A percentile compares a stretch with the other conserved stretches of the same genome.
Evolutionary conservation across 805 yeast species (phyloP).

Genomic region (Barnettozyma siamensis): DNA sequence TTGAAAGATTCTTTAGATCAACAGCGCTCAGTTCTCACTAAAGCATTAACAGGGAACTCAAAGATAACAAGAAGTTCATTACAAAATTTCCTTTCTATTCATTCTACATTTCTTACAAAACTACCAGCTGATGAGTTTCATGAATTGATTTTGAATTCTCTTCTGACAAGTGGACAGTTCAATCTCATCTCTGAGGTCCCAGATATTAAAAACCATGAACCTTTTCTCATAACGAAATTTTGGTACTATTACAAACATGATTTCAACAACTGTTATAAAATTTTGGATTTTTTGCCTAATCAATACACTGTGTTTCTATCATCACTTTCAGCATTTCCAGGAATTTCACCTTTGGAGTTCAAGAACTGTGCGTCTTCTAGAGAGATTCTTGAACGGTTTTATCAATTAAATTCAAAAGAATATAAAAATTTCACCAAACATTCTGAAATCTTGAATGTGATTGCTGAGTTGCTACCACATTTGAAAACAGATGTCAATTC

Average conservation of each 20-base stretch:
- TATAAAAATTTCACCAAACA: constrained; percentile 1
- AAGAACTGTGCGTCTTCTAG: neutral
- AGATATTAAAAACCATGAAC: neutral
- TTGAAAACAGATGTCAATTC: neutral
- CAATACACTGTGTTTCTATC: constrained; percentile 3
- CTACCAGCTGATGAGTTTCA: neutral
- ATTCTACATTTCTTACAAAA: neutral
- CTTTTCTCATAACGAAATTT: neutral
- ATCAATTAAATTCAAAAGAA: constrained; percentile 5
- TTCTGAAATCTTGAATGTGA: neutral
- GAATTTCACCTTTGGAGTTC: constrained; percentile 2
- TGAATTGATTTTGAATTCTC: neutral
- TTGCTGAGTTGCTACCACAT: constrained; percentile 4
- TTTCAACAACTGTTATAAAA: constrained; percentile 9
- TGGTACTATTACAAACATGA: constrained; percentile 9
- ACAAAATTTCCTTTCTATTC: neutral
- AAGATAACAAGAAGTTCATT: neutral
- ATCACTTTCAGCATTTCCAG: constrained; percentile 4
- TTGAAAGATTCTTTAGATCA: neutral
- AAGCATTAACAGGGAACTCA: neutral
- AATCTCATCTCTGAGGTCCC: neutral
- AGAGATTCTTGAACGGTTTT: constrained; percentile 4
- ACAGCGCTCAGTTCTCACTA: neutral
- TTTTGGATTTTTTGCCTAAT: constrained; percentile 6
- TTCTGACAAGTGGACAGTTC: constrained; percentile 1